Conservation (phyloP, 2,329 filamentous ascomycete species). For the Onygenales sp. region DNA sequence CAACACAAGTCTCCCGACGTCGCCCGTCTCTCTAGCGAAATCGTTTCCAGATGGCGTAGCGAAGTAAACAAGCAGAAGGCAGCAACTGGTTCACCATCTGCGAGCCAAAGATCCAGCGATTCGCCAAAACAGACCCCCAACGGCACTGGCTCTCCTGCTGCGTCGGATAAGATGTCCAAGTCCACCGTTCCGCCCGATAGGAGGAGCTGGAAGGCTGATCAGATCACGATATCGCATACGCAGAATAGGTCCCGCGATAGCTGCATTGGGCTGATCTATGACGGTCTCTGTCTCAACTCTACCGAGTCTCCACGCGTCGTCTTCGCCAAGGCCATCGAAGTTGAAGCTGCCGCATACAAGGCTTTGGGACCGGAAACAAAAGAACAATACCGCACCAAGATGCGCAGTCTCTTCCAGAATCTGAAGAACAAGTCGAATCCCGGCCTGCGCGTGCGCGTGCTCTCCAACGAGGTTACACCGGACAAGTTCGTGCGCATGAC, state of each 20-base stretch:
- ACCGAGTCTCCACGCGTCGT: constrained; percentile 52
- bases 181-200: constrained; percentile 57
- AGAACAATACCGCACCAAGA: constrained; percentile 72
- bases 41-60: constrained; percentile 60
- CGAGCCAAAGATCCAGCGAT: constrained; percentile 28
- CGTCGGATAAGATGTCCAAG: constrained; percentile 43
- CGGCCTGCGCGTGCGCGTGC: constrained; percentile 64
- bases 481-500: constrained; percentile 76
- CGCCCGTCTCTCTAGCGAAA: constrained; percentile 63
- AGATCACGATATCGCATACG: constrained; percentile 67
- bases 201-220: constrained; percentile 72
- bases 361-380: constrained; percentile 60
- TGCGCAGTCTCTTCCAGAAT: constrained; percentile 87
- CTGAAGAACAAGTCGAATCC: constrained; percentile 87
- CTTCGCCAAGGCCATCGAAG: constrained; percentile 54
- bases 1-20: constrained; percentile 66
- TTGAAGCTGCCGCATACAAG: constrained; percentile 68
- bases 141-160: constrained; percentile 42
- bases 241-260: constrained; percentile 65
- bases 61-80: constrained; percentile 42
- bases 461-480: constrained; percentile 62
- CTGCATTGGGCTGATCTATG: constrained; percentile 86
- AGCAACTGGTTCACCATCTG: constrained; percentile 22
- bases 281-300: constrained; percentile 72
- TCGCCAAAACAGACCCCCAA: constrained; percentile 40